These are phyloP conservation scores for Ceratocystiopsis sp. DNA, from an alignment of 2,329 filamentous ascomycete species.

Conservation along the genomic window DNA sequence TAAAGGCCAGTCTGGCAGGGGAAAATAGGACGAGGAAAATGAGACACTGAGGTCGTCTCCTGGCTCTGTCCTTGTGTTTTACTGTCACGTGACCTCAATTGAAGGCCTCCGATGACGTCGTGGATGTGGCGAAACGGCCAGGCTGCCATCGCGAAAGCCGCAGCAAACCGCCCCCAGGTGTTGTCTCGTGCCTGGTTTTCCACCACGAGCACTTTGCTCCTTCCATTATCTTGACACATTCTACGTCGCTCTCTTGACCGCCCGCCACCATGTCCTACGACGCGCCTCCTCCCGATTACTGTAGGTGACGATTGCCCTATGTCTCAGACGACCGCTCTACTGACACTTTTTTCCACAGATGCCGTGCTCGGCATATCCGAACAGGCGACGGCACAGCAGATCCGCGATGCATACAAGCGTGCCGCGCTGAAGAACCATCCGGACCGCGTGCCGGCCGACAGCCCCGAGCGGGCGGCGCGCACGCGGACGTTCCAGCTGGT, in stretches of 20 bases:
- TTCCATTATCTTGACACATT: background rate
- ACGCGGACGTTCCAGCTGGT: conserved; percentile 44
- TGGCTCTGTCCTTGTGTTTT: no score
- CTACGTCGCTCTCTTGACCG: background rate
- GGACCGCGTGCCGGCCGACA: conserved; percentile 70
- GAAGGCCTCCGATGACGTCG: no score
- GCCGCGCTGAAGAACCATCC: conserved; percentile 86
- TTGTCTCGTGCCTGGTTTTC: no score
- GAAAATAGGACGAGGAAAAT: no score
- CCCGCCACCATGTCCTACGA: conserved; percentile 17
- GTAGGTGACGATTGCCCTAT: conserved; percentile 20
- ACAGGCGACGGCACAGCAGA: conserved; percentile 61
- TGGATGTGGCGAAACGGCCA: no score
- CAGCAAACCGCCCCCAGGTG: no score
- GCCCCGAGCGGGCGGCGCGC: conserved; percentile 62
- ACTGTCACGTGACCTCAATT: no score
- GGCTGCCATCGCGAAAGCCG: no score
- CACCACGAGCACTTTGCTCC: no score
- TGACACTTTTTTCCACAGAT: conserved; percentile 30
- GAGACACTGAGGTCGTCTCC: no score
- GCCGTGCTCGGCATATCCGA: conserved; percentile 56
- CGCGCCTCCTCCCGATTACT: conserved; percentile 41
- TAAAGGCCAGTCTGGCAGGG: no score
- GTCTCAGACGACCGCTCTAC: background rate
- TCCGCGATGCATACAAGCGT: conserved; percentile 92